phyloP scores from a whole-genome alignment of 2,329 filamentous ascomycete species.

The Colletotrichum sp. region DNA sequence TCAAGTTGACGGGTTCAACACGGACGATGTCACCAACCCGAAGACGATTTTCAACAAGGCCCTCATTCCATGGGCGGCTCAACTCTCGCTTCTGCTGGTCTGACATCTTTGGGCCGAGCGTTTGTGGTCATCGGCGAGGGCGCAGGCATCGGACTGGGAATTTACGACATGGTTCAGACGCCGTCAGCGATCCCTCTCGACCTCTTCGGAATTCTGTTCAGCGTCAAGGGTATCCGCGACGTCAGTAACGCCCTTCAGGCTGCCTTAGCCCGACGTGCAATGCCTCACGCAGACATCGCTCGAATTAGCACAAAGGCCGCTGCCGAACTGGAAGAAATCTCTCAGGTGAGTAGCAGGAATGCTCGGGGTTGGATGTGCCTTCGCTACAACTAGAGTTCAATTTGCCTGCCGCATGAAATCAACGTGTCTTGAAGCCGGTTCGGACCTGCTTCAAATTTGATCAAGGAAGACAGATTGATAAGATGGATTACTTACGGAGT shows the following conservation, averaged over 20 bases:
- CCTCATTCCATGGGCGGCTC: background rate
- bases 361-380: background rate
- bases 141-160: background rate
- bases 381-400: fast-evolving
- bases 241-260: background rate
- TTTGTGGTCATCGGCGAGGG: background rate
- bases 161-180: background rate
- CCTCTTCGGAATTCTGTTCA: background rate
- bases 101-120: background rate
- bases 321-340: background rate
- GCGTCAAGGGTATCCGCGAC: background rate
- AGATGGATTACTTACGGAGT: background rate
- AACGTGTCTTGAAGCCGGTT: fast-evolving
- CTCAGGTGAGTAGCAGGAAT: fast-evolving
- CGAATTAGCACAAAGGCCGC: background rate
- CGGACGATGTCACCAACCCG: background rate
- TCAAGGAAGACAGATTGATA: background rate
- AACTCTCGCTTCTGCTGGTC: background rate
- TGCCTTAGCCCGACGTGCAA: background rate
- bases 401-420: background rate
- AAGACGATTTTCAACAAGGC: background rate
- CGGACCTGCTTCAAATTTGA: background rate
- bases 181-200: background rate
- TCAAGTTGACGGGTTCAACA: background rate
- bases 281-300: background rate